Conservation (phyloP, 2,329 filamentous ascomycete genomes). For the Teratosphaeriaceae sp. region DNA sequence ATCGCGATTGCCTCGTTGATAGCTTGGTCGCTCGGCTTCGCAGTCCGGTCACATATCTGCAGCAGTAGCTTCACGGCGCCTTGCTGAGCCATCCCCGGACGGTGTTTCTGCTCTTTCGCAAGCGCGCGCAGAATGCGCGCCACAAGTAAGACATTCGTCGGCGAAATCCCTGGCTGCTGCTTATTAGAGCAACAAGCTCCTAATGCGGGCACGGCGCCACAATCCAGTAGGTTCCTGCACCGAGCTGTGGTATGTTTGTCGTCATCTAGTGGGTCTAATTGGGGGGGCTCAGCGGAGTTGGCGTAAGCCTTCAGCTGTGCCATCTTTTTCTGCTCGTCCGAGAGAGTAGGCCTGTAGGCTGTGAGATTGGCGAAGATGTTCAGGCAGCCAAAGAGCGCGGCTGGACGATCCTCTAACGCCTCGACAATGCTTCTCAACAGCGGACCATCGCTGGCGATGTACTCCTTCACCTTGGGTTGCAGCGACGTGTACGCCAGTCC, state of each 20-base stretch:
- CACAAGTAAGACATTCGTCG: slow-evolving; percentile 63
- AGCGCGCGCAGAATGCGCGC: slow-evolving; percentile 72
- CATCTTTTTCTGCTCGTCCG: slow-evolving; percentile 90
- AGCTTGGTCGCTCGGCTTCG: slow-evolving; percentile 37
- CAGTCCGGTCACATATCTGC: slow-evolving; percentile 58
- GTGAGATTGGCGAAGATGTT: slow-evolving; percentile 84
- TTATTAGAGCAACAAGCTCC: slow-evolving; percentile 46
- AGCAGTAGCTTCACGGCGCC: slow-evolving; percentile 85
- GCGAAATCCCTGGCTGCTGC: slow-evolving; percentile 38
- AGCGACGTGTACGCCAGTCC: slow-evolving; percentile 88
- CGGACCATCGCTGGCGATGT: slow-evolving; percentile 59
- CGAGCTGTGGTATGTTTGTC: slow-evolving; percentile 68
- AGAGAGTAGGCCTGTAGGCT: slow-evolving; percentile 65
- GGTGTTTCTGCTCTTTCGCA: slow-evolving; percentile 63
- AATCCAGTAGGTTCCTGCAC: slow-evolving; percentile 72
- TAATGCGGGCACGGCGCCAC: slow-evolving; percentile 68
- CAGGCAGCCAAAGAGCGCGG: slow-evolving; percentile 68
- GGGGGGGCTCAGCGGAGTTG: slow-evolving; percentile 62
- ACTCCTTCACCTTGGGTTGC: slow-evolving; percentile 77
- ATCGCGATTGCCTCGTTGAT: slow-evolving; percentile 22
- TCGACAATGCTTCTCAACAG: slow-evolving; percentile 67
- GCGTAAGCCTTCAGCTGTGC: slow-evolving; percentile 90
- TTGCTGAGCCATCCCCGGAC: slow-evolving; percentile 81
- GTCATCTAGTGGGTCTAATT: slow-evolving; percentile 63
- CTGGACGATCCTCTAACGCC: slow-evolving; percentile 45